Base-by-base conservation (phyloP, 1,139 yeast species). In the Pichia sorboxylosa region DNA sequence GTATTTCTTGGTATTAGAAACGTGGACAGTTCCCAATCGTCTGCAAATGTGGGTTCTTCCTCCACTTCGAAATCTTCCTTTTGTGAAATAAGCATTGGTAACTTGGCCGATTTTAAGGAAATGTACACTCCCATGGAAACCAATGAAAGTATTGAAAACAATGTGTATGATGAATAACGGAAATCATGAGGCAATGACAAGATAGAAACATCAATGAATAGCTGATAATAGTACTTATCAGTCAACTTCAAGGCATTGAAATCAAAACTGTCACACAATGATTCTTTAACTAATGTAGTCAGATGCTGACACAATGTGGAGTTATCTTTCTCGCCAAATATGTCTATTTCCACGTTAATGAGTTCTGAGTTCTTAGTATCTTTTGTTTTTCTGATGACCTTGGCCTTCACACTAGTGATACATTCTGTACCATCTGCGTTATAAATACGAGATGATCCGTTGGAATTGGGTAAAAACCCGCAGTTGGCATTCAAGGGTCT, bases 371-470 rank as follows among this genome's bases (percentile, higher is more conserved):
- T n/a, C n/a, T n/a, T n/a, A 41, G 56, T 7, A n/a, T n/a, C 13
- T 41, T 46, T 22, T 52, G 46, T 39, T 51, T 66, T 54, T 35
- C 68, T 65, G n/a, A 82, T 80, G 2, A 87, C 96, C 47, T 81
- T 80, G 8, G 87, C 71, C 55, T 87, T 87, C 31, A 87, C 69
- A 48, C 96, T 90, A 2, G 84, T 87, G 30, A 87, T 77, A 50
- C 95, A 84, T 55, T 87, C 97, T 45, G 85, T 74, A 16, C 97
- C 96, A 54, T 87, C 96, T 37, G 81, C 69, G 24, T 84, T 68
- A 46, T 87, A 66, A 24, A 87, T 73, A 57, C 94, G 67, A 1
- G 96, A 81, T 6, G 95, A 84, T 14, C 98, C 98, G 57, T 87
- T 83, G 7, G 95, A 80, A 28, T 78, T 73, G 1, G 94, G 92